Evolutionary conservation across 202 grass and related monocot species (phyloP).

Genomic region (Schoenoplectus tabernaemontani): DNA sequence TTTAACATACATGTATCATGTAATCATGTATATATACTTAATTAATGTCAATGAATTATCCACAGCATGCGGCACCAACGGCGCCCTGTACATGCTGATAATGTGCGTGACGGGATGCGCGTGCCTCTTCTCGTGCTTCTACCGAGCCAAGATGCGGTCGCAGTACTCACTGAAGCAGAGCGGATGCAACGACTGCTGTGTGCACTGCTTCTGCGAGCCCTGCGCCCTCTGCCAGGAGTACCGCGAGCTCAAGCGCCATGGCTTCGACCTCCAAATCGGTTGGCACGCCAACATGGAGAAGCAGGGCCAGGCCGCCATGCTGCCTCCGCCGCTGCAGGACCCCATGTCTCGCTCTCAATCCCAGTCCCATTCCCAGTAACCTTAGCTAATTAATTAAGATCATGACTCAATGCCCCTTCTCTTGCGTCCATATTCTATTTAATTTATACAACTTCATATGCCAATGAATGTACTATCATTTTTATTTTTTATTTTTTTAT

Average conservation of each 20-base stretch:
- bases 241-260: slow-evolving; percentile 53
- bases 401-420: neutral
- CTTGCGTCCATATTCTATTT: too few species aligned
- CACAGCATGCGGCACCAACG: slow-evolving; percentile 37
- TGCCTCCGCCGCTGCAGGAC: slow-evolving; percentile 16
- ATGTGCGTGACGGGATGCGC: slow-evolving; percentile 24
- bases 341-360: slow-evolving; percentile 37
- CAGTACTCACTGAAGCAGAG: slow-evolving; percentile 37
- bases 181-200: slow-evolving; percentile 49
- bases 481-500: too few species aligned
- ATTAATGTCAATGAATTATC: too few species aligned
- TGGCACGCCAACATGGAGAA: slow-evolving; percentile 54
- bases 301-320: slow-evolving; percentile 33
- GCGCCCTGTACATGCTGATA: slow-evolving; percentile 38
- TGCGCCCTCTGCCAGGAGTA: slow-evolving; percentile 74
- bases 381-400: neutral
- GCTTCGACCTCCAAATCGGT: slow-evolving; percentile 45
- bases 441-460: too few species aligned
- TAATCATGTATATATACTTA: too few species aligned
- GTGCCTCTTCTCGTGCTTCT: slow-evolving; percentile 58
- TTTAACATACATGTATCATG: too few species aligned
- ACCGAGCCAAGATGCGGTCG: slow-evolving; percentile 40
- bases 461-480: too few species aligned
- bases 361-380: neutral
- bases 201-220: slow-evolving; percentile 49